Base-by-base conservation (phyloP, 495 filamentous ascomycete genomes). In the Penicillium chermesinum region DNA sequence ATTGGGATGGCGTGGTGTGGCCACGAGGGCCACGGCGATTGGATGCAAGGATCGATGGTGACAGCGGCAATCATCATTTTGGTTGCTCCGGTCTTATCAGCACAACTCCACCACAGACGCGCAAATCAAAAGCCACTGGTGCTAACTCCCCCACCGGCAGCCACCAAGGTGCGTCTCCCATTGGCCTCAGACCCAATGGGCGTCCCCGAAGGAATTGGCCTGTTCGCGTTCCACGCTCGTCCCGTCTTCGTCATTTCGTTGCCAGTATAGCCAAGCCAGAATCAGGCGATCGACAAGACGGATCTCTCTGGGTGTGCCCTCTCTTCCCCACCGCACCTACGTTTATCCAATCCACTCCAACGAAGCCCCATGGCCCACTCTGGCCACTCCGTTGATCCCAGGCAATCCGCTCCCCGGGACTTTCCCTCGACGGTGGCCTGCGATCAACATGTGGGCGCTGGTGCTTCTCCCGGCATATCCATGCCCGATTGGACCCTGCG, bases 1-100 rank as follows among this genome's bases (percentile, higher is more conserved):
- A 39, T 48, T 41, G 4, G 42, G 44, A 46, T 45, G 27, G 42
- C 42, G 42, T 45, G 46, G 27, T 54, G 56, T 62, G 53, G 53
- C 59, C 59, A 55, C 57, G 54, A 60, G 57, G 57, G 46, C 40
- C 38, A 52, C 40, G 19, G 22, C 43, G 47, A 62, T 62, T 62
- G 59, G 56, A 45, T 38, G 44, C 48, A 38, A 30, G 30, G 30
- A 27, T 27, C 43, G 52, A 58, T 50, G 52, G 52, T 62, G 59
- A 59, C 59, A 62, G 59, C 56, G 59, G 44, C 45, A 57, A 62
- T 60, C 56, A 57, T 45, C 54, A 25, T 49, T 20, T 49, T 51
- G n/a, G n/a, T n/a, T 45, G 46, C 25, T 30, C 25, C 10, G 25
- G 25, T 57, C 56, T 62, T 62, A 62, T 62, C 56, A 54, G 21